A percentile compares a stretch with the other conserved stretches of the same genome.
Conservation (phyloP, 148 eudicot species). For the Rhododendron kiyosumense region DNA sequence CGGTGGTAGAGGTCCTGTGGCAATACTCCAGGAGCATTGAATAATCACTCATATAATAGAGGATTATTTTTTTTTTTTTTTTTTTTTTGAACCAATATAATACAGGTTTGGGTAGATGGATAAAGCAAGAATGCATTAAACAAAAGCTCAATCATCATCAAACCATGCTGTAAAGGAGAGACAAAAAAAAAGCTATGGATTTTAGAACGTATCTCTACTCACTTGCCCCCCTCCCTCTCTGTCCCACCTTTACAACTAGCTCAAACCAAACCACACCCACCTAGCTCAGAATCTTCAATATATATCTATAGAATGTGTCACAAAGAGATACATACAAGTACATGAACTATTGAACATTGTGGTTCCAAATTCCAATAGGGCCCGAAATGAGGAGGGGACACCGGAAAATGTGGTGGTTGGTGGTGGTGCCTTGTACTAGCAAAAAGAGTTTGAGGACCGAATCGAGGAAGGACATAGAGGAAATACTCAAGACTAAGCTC, state of each 20-base stretch:
- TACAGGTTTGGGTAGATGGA: conserved; percentile 3
- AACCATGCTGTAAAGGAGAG: conserved; percentile 19
- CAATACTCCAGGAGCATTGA: background rate
- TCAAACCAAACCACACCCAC: conserved; percentile 12
- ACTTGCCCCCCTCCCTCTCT: background rate
- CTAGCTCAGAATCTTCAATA: background rate
- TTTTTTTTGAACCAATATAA: background rate
- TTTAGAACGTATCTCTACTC: background rate
- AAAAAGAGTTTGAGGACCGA: conserved; percentile 19
- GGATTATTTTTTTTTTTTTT: background rate
- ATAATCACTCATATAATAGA: background rate
- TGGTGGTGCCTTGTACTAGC: conserved; percentile 22
- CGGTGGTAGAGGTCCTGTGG: background rate
- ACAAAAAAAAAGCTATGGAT: conserved; percentile 4
- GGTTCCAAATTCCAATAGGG: background rate
- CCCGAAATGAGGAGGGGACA: conserved; percentile 12
- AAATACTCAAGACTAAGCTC: conserved; percentile 24
- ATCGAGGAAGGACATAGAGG: conserved; percentile 19
- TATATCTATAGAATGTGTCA: background rate
- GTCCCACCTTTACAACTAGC: conserved; percentile 13
- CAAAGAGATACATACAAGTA: background rate
- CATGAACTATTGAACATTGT: background rate
- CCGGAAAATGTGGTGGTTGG: conserved; percentile 20
- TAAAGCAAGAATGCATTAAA: conserved; percentile 8
- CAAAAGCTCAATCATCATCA: background rate